Evolutionary conservation across 2,329 filamentous ascomycete species (phyloP).

Genomic region (Monilinia vaccinii-corymbosi): DNA sequence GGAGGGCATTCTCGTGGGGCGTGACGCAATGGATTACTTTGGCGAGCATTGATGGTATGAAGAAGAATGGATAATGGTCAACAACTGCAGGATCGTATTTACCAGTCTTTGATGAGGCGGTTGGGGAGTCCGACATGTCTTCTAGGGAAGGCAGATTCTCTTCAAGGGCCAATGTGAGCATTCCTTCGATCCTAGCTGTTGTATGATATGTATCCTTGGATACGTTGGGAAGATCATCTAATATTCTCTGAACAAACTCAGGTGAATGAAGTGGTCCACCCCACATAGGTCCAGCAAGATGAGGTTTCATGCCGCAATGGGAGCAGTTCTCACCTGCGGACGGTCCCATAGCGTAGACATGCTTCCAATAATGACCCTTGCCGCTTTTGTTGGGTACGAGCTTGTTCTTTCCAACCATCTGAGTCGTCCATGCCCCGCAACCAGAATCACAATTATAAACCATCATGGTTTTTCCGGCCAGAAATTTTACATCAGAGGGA

Average conservation of each 20-base stretch:
- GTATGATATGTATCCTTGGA: conserved; percentile 70
- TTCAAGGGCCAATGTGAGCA: conserved; percentile 82
- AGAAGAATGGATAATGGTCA: conserved; percentile 78
- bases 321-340: conserved; percentile 57
- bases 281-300: conserved; percentile 91
- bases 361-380: conserved; percentile 64
- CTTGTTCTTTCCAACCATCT: conserved; percentile 65
- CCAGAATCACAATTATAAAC: conserved; percentile 86
- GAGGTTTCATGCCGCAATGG: conserved; percentile 80
- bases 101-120: conserved; percentile 34
- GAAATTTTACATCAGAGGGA: conserved; percentile 79
- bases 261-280: conserved; percentile 79
- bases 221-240: conserved; percentile 60
- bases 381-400: conserved; percentile 61
- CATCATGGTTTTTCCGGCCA: conserved; percentile 85
- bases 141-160: conserved; percentile 38
- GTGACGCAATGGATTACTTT: conserved; percentile 72
- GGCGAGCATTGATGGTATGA: conserved; percentile 65
- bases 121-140: conserved; percentile 19
- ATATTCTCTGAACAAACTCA: conserved; percentile 70
- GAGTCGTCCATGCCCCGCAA: conserved; percentile 85
- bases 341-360: conserved; percentile 64
- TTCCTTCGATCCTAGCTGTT: conserved; percentile 72
- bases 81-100: conserved; percentile 49
- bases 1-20: conserved; percentile 68